Percentiles rank a stretch among this genome's conserved stretches.
These are phyloP conservation scores for Penicillium cinerascens DNA, from an alignment of 495 filamentous ascomycete genomes.

Conservation along the genomic window DNA sequence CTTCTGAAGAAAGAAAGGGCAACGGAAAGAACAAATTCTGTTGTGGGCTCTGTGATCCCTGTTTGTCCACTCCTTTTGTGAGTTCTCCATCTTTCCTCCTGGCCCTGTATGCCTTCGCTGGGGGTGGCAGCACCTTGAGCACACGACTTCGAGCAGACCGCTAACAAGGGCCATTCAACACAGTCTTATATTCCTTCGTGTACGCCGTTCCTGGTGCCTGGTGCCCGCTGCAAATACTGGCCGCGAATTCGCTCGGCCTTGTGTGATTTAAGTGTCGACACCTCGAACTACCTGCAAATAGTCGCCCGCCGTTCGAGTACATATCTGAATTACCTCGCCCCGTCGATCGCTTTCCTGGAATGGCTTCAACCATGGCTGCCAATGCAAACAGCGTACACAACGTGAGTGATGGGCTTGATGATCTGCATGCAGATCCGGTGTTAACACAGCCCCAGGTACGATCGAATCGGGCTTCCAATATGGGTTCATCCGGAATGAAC, in stretches of 20 bases:
- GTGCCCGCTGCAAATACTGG: conserved; percentile 30
- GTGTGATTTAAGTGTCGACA: conserved; percentile 20
- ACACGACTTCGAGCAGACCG: not conserved
- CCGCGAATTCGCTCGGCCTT: conserved; percentile 12
- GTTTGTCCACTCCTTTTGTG: conserved; percentile 28
- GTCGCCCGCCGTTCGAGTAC: conserved; percentile 23
- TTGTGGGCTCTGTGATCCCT: conserved; percentile 13
- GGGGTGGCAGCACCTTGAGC: not conserved
- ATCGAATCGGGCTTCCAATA: conserved; percentile 35
- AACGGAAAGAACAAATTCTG: conserved; percentile 15
- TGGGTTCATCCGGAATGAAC: conserved; percentile 40
- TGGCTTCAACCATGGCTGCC: conserved; percentile 42
- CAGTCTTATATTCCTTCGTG: conserved; percentile 30
- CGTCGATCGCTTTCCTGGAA: conserved; percentile 24
- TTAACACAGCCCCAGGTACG: conserved; percentile 30
- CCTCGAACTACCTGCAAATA: conserved; percentile 20
- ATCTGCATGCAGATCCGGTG: not conserved
- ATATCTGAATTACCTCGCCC: conserved; percentile 19
- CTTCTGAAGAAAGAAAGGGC: conserved; percentile 14
- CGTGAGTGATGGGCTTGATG: conserved; percentile 22
- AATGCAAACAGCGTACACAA: conserved; percentile 40
- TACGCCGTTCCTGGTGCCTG: conserved; percentile 33
- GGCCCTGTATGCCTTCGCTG: conserved; percentile 12
- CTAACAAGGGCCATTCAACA: conserved; percentile 14
- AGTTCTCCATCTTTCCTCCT: conserved; percentile 9